These are phyloP conservation scores for Pachyrhizus erosus DNA, from an alignment of 306 rosid species.

Conservation along the genomic window DNA sequence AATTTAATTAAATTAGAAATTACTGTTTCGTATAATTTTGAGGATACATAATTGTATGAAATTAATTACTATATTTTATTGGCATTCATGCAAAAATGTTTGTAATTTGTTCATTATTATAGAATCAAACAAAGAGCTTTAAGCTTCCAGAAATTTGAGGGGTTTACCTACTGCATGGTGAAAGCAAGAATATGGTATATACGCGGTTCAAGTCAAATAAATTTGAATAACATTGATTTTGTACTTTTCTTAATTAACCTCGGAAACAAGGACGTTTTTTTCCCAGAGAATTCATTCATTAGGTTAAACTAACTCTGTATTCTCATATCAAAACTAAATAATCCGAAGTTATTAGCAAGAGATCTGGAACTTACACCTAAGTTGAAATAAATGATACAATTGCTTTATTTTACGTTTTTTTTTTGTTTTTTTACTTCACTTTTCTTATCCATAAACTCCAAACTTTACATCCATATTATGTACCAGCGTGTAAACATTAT, in stretches of 20 bases:
- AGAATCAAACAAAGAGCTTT: neutral
- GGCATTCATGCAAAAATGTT: neutral
- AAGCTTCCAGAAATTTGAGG: neutral
- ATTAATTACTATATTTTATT: no score
- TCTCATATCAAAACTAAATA: neutral
- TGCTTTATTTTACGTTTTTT: neutral
- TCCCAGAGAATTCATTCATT: no score
- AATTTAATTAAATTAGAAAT: neutral
- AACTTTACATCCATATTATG: neutral
- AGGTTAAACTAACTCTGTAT: no score
- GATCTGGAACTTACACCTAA: neutral
- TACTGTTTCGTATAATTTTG: neutral
- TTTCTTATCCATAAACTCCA: neutral
- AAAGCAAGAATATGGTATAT: neutral
- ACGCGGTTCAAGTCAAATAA: no score
- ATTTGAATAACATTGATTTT: neutral
- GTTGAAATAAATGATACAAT: neutral
- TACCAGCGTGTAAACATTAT: constrained; percentile 1
- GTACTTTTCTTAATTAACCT: no score
- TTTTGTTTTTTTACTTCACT: neutral
- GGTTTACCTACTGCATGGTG: neutral
- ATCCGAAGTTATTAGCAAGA: no score
- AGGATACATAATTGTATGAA: no score
- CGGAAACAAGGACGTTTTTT: no score
- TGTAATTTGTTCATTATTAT: neutral